Percentiles rank a stretch among this genome's conserved stretches.
Evolutionary conservation across 2,329 filamentous ascomycete species (phyloP).

Genomic region (Trichoderma oligosporum): DNA sequence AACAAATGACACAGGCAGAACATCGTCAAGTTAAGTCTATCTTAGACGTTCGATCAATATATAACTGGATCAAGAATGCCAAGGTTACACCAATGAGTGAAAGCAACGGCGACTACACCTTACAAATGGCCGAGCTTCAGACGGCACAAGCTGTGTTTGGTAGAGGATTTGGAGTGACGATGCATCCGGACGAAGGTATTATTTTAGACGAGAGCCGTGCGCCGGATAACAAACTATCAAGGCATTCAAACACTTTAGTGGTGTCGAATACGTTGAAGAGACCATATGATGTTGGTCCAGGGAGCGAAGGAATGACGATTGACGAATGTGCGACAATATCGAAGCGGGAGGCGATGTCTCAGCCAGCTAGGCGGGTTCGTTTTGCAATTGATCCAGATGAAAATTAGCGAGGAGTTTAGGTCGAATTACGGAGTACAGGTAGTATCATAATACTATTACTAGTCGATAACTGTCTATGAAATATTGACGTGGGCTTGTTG

Average conservation of each 20-base stretch:
- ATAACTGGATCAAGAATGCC: constrained; percentile 56
- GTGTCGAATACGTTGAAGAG: constrained; percentile 28
- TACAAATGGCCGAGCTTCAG: constrained; percentile 48
- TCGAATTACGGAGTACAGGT: not conserved
- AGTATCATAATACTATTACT: not conserved
- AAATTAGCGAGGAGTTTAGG: constrained; percentile 8
- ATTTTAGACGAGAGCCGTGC: constrained; percentile 28
- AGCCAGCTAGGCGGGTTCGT: constrained; percentile 33
- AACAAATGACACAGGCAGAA: constrained; percentile 68
- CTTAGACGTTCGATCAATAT: constrained; percentile 55
- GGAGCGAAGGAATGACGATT: constrained; percentile 14
- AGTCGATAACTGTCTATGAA: not conserved
- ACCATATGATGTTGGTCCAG: constrained; percentile 20
- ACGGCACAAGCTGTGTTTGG: constrained; percentile 50
- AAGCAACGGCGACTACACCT: constrained; percentile 32
- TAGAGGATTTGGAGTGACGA: constrained; percentile 41
- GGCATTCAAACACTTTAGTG: not conserved
- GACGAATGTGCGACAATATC: not conserved
- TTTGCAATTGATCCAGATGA: constrained; percentile 28
- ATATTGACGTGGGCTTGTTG: not conserved
- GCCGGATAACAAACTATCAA: not conserved
- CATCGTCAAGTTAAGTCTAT: constrained; percentile 53
- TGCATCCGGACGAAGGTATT: constrained; percentile 47
- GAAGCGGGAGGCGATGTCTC: constrained; percentile 23
- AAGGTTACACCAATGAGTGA: constrained; percentile 39